Evolutionary conservation across 345 rosid genomes (phyloP).

Genomic region (Xanthoceras sorbifolium): DNA sequence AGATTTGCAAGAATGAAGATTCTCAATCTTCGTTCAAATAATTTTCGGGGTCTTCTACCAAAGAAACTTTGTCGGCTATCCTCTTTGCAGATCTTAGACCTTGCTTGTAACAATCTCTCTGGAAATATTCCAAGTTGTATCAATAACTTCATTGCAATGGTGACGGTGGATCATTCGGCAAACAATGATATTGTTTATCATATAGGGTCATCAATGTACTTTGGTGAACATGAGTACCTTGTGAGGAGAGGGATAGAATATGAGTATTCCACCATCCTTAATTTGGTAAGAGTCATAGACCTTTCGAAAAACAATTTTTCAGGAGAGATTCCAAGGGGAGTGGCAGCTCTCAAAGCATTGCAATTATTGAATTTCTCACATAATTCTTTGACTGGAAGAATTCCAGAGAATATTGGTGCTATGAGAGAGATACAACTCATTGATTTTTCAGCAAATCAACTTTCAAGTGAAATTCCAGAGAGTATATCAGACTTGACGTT

Average conservation of each 20-base stretch:
- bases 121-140: constrained; percentile 19
- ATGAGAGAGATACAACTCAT: constrained; percentile 22
- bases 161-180: not conserved
- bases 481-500: not conserved
- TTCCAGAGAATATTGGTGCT: constrained; percentile 22
- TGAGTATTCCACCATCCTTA: constrained; percentile 22
- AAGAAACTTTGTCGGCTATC: not conserved
- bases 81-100: constrained; percentile 16
- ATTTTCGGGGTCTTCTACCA: constrained; percentile 24
- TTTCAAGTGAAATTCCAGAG: constrained; percentile 24
- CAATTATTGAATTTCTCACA: constrained; percentile 24
- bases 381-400: constrained; percentile 22
- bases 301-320: constrained; percentile 26
- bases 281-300: constrained; percentile 18
- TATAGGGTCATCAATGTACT: too few species aligned
- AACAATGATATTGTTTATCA: too few species aligned
- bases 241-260: constrained; percentile 27
- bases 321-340: constrained; percentile 12
- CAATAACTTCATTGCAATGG: not conserved
- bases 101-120: constrained; percentile 16
- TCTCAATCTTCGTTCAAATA: constrained; percentile 18
- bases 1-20: not conserved
- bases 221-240: not conserved
- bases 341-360: constrained; percentile 21
- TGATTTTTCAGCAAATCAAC: constrained; percentile 29